Evolutionary conservation across 2,329 filamentous ascomycete species (phyloP).

Genomic region (Aspergillus clavatus): DNA sequence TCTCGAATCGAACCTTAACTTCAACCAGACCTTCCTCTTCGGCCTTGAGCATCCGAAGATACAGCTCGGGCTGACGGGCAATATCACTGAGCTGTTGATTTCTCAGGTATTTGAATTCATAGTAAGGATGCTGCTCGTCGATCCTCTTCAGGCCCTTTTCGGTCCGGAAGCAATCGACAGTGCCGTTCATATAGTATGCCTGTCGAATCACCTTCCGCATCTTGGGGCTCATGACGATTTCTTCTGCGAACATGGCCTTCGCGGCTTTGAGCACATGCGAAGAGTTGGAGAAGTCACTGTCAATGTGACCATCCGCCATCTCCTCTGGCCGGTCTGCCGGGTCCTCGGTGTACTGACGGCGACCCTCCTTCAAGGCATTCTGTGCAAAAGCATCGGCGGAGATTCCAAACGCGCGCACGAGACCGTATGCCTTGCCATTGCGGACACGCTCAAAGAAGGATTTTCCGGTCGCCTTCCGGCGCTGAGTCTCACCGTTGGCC

Average conservation of each 20-base stretch:
- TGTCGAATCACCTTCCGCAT: conserved; percentile 82
- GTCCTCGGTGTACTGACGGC: conserved; percentile 80
- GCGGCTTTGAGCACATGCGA: conserved; percentile 72
- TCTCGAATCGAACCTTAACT: conserved; percentile 72
- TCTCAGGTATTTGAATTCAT: conserved; percentile 94
- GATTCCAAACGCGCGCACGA: conserved; percentile 88
- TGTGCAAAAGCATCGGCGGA: conserved; percentile 81
- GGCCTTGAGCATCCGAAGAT: conserved; percentile 94
- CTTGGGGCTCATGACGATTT: conserved; percentile 79
- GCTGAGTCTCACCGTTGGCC: conserved; percentile 62
- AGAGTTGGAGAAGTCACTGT: conserved; percentile 69
- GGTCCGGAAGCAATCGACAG: conserved; percentile 82
- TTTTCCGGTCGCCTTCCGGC: conserved; percentile 76
- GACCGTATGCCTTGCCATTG: conserved; percentile 69
- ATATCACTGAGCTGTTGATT: conserved; percentile 82
- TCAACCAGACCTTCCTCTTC: conserved; percentile 91
- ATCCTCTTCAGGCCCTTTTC: conserved; percentile 93
- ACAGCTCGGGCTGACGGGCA: conserved; percentile 78
- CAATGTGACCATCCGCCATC: conserved; percentile 72
- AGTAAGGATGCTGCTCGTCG: conserved; percentile 91
- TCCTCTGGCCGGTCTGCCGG: conserved; percentile 74
- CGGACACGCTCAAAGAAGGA: conserved; percentile 80
- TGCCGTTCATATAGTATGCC: conserved; percentile 75
- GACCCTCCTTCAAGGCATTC: conserved; percentile 74
- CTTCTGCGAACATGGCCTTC: conserved; percentile 84